Conservation (phyloP, 495 filamentous ascomycete species). For the Trichoderma gamsii region DNA sequence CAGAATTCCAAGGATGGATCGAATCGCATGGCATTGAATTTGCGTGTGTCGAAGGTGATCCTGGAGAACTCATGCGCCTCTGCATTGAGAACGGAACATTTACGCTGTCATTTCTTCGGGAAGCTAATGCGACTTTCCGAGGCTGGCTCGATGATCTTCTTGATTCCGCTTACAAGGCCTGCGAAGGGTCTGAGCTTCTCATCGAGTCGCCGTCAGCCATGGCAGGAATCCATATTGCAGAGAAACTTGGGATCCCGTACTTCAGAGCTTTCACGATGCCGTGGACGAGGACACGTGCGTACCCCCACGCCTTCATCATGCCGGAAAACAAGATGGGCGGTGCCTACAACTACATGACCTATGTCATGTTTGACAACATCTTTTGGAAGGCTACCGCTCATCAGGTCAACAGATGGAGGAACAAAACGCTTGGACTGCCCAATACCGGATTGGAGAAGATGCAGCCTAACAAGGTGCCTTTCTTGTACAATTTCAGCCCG, state of each 20-base stretch:
- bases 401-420: slow-evolving; percentile 91
- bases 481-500: slow-evolving; percentile 95
- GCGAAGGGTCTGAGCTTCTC: slow-evolving; percentile 80
- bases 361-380: slow-evolving; percentile 93
- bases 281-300: slow-evolving; percentile 91
- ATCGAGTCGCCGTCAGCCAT: slow-evolving; percentile 97
- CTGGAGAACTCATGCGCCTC: slow-evolving; percentile 87
- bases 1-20: slow-evolving; percentile 85
- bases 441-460: slow-evolving; percentile 82
- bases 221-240: slow-evolving; percentile 98
- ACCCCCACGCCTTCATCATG: slow-evolving; percentile 96
- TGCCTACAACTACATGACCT: slow-evolving; percentile 88
- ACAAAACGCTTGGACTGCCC: slow-evolving; percentile 68
- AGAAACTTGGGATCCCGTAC: slow-evolving; percentile 88
- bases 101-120: slow-evolving; percentile 80
- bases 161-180: slow-evolving; percentile 75
- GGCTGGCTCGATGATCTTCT: slow-evolving; percentile 90
- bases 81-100: slow-evolving; percentile 98
- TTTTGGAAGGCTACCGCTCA: slow-evolving; percentile 92
- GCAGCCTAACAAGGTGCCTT: slow-evolving; percentile 93
- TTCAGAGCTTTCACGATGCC: slow-evolving; percentile 99
- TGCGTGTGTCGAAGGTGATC: slow-evolving; percentile 79
- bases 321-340: slow-evolving; percentile 91
- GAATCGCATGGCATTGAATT: slow-evolving; percentile 90
- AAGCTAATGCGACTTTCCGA: slow-evolving; percentile 83